Base-by-base conservation (phyloP, 305 asterid genomes). In the Vinca major region DNA sequence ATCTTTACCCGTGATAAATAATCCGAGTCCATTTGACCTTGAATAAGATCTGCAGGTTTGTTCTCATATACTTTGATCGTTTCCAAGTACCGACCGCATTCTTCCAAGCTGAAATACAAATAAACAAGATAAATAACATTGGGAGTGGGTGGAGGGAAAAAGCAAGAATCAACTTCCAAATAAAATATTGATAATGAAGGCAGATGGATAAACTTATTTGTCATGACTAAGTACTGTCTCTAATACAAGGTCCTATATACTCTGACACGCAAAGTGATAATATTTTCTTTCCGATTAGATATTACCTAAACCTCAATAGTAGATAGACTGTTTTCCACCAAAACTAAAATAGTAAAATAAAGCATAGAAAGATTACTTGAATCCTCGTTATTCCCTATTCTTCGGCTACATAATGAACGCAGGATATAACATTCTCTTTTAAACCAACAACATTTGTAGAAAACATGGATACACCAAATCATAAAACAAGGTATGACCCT, bases 11-110 rank as follows among this genome's bases (percentile, higher is more conserved):
- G 91, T 48, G 99, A 93, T 62, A 75, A 78, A 79, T 89, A 90
- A 78, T 93, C 99, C 74, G 89, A 85, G 81, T 93, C 99, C 97
- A 86, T 87, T 74, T 90, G 97, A 57, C 99, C 97, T 80, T 87
- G 99, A 80, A 93, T 93, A 73, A 93, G 90, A 80, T 90, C 97
- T 6, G 99, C 96, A 17, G 99, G 86, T 71, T 93, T 93, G 71
- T 90, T 90, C 82, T 93, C 97, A 71, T 93, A 93, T 67, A 93
- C 96, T 81, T 93, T 93, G 56, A 90, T 81, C 7, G 99, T 93
- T 81, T 93, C 98, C 87, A 90, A 73, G 84, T 93, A 93, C 55
- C 98, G 92, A 48, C 91, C 98, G 66, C 99, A 93, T 83, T 93
- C 97, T 80, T 93, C 98, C 86, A 90, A 80, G 85, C 98, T 93